Evolutionary conservation across 345 rosid species (phyloP), one percentile per base, ranked within the genome.

Genomic region (Durio zibethinus): DNA sequence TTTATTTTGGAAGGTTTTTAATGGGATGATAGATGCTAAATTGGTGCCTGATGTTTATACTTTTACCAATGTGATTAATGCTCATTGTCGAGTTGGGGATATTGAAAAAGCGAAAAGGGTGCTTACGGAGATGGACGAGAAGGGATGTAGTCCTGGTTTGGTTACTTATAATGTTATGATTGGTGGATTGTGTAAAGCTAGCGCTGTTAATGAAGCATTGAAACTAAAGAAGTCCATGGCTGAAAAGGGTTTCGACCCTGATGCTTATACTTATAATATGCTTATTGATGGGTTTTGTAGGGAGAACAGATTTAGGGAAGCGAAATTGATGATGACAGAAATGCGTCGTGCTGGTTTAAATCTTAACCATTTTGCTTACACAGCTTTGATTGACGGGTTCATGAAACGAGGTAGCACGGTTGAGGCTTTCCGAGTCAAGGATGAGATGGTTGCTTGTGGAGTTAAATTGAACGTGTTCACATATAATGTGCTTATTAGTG

Each of bases 1-100:
- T 40, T 80, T 90, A 82, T 91, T 94, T 81, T 92, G 97, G 93
- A 81, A 82, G 83, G 86, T 83, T 53, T 87, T 86, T 64, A 68
- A 85, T 73, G 84, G 66, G 72, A 90, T 94, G 89, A 18, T 78
- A 53, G 92, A 88, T 76, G 83, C 80, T 59, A 79, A 85, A 68
- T 33, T 89, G 27, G 85, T 73, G 21, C 89, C 84, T 27, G 93
- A 75, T 86, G 83, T 79, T 63, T 87, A 85, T 54, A 84, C 84
- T 69, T 89, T 84, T 70, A 86, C 83, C 3, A 88, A 61, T 82
- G 72, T 92, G 83, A 87, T 89, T 33, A 86, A 79, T 80, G 94
- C 94, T 18, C 88, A 89, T 85, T 90, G 85, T 78, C 88, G 77
- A 78, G 85, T 15, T 62, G 91, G 86, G 63, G 86, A 89, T 77